phyloP scores from a whole-genome alignment of 352 stramenopile genomes.

The Pythium aphanidermatum region DNA sequence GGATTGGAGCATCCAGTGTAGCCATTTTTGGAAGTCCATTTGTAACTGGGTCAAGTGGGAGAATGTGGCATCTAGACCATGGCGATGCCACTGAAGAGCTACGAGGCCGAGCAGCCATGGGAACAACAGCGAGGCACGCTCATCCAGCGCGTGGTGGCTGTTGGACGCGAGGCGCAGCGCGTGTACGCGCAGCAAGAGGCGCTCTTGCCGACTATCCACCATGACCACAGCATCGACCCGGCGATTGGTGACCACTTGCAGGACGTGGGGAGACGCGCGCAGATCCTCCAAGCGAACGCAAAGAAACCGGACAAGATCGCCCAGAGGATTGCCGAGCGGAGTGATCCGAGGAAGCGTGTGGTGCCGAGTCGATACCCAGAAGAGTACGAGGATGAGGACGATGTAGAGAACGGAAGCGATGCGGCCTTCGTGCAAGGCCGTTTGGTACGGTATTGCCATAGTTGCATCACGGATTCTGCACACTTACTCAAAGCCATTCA shows the following conservation, averaged over 20 bases:
- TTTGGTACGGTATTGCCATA: no score
- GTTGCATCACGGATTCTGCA: no score
- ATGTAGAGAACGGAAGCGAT: conserved; percentile 21
- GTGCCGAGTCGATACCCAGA: conserved; percentile 49
- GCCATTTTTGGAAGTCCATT: conserved; percentile 19
- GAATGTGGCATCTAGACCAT: conserved; percentile 12
- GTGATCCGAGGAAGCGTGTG: conserved; percentile 31
- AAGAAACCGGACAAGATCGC: conserved; percentile 26
- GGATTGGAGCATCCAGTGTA: conserved; percentile 6
- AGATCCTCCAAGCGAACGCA: conserved; percentile 44
- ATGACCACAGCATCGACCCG: conserved; percentile 37
- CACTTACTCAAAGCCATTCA: no score
- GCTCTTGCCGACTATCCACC: conserved; percentile 45
- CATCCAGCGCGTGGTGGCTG: conserved; percentile 40
- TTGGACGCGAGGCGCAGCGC: conserved; percentile 46
- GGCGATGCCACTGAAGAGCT: conserved; percentile 20
- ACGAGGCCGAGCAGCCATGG: conserved; percentile 45
- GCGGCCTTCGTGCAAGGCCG: conserved; percentile 27
- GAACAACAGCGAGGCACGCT: conserved; percentile 41
- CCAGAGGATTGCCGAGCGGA: conserved; percentile 18
- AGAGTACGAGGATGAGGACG: conserved; percentile 19
- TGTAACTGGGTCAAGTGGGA: no score
- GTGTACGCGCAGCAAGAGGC: conserved; percentile 49
- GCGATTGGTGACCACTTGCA: conserved; percentile 39
- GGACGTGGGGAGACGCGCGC: conserved; percentile 48